A percentile compares a stretch with the other conserved stretches of the same genome.
Evolutionary conservation across 805 yeast genomes (phyloP).

Genomic region (Diddensiella transvaalensis): DNA sequence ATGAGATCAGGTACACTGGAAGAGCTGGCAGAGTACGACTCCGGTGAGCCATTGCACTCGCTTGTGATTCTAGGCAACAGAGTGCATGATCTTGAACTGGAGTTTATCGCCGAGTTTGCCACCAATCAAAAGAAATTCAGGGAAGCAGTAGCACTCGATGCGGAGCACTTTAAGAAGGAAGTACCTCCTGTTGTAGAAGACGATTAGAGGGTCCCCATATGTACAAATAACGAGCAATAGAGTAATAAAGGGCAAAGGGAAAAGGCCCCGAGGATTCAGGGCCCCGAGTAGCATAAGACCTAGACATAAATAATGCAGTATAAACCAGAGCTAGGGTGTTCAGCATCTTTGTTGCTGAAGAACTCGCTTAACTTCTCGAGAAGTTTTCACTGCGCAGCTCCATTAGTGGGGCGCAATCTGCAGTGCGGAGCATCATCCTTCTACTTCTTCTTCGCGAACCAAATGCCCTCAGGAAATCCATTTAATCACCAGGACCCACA

Average conservation of each 20-base stretch:
- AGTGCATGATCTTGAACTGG: constrained; percentile 88
- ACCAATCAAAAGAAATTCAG: constrained; percentile 48
- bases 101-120: constrained; percentile 74
- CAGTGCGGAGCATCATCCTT: neutral
- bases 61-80: constrained; percentile 85
- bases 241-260: no score
- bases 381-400: no score
- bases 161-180: constrained; percentile 22
- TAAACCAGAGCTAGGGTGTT: no score
- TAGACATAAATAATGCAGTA: no score
- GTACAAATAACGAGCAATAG: no score
- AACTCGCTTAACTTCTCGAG: no score
- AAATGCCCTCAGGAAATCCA: constrained; percentile 1
- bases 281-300: no score
- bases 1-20: constrained; percentile 82
- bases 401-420: neutral
- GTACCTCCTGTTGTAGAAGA: constrained; percentile 12
- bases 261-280: no score
- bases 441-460: neutral
- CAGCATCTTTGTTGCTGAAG: no score
- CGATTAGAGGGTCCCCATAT: no score
- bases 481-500: neutral
- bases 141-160: constrained; percentile 42
- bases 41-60: constrained; percentile 94
- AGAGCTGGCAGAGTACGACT: constrained; percentile 75